phyloP scores from a whole-genome alignment of 768 basidiomycete species.

The Tephrocybe rancida region DNA sequence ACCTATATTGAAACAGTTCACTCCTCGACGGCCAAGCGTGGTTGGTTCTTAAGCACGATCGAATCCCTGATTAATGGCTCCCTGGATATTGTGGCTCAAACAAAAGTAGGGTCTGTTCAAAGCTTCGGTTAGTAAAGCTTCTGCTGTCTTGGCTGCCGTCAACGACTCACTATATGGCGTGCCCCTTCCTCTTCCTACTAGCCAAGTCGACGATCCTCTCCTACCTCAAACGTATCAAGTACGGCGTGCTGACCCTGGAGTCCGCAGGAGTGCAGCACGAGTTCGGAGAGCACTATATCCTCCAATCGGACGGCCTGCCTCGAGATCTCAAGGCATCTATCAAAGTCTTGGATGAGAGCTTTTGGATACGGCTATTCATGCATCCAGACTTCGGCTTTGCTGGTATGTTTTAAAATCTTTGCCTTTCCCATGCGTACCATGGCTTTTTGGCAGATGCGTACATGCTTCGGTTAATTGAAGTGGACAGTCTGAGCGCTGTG shows the following conservation, averaged over 20 bases:
- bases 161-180: background rate
- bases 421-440: background rate
- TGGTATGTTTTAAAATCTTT: constrained; percentile 1
- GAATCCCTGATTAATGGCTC: constrained; percentile 3
- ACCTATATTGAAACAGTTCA: constrained; percentile 6
- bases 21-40: constrained; percentile 1
- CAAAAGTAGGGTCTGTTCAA: background rate
- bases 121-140: background rate
- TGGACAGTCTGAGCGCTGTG: constrained; percentile 2
- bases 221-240: constrained; percentile 1
- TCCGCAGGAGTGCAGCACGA: background rate
- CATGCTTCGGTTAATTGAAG: constrained; percentile 11
- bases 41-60: background rate
- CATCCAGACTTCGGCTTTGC: constrained; percentile 14
- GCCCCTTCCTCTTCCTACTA: too few relatives aligned
- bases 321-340: constrained; percentile 5
- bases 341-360: constrained; percentile 11
- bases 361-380: constrained; percentile 11
- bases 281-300: constrained; percentile 5
- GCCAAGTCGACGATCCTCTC: constrained; percentile 8
- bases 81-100: constrained; percentile 1
- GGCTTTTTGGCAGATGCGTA: constrained; percentile 7
- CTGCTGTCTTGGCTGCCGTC: too few relatives aligned
- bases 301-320: constrained; percentile 2
- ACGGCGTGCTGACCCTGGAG: constrained; percentile 5